Evolutionary conservation across 2,329 filamentous ascomycete species (phyloP), one percentile per base, ranked within the genome.

Genomic region (Rhytidhysteron rufulum): DNA sequence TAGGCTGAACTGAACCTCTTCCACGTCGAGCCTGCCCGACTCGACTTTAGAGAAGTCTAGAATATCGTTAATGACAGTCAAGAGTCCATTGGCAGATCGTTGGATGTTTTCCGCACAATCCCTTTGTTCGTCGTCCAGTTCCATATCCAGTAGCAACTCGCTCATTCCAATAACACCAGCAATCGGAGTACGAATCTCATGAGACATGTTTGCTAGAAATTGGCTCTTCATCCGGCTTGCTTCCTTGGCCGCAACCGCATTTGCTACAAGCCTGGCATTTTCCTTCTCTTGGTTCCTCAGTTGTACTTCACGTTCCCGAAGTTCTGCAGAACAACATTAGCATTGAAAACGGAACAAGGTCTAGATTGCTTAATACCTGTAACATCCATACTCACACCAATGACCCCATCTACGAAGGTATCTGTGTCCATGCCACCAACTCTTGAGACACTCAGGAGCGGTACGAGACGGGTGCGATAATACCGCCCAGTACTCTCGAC

Each of bases 31-130:
- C 6, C 83, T 74, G 3, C 86, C 86, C 7, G 83, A 87, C 58
- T 90, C 86, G 2, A 88, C 83, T 62, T 94, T 94, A 4, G 87
- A 93, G 60, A 94, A 90, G 63, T 94, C 88, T 2, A 95, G 71
- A 40, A 94, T 94, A 54, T 95, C 88, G 55, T 95, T 94, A 64
- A 95, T 94, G 30, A 95, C 85, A 0, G 87, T 91, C 16, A 95
- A 71, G 3, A 95, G 69, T 2, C 86, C 88, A 48, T 91, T 89
- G 0, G 85, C 86, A 5, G 85, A 90, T 37, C 84, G 77, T 53
- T 87, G 82, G 5, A 91, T 87, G 45, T 88, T 88, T 49, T 88
- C 83, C 3, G 85, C 82, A 45, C 81, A 86, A 41, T 89, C 85
- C 42, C 77, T 74, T 54, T 88, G 84, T 50, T 89, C 85, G n/a